A percentile compares a stretch with the other conserved stretches of the same genome.
Conservation (phyloP, 129 eudicot species). For the Pseudognaphalium luteoalbum region DNA sequence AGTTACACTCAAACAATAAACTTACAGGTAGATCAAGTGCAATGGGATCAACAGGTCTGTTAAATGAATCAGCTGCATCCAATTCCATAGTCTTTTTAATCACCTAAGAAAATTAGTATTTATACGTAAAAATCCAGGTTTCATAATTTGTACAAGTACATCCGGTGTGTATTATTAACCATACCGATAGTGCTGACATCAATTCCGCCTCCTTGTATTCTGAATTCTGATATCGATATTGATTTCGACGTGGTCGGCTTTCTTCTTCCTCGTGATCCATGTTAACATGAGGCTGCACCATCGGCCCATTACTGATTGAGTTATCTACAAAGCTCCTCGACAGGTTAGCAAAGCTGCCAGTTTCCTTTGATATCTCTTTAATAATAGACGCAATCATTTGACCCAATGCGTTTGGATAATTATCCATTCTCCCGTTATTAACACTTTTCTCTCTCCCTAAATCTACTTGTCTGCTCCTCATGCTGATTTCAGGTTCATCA, state of each 20-base stretch:
- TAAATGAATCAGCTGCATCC: constrained; percentile 84
- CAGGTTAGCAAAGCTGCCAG: constrained; percentile 53
- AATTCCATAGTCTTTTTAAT: constrained; percentile 69
- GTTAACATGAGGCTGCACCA: constrained; percentile 36
- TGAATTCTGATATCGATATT: constrained; percentile 34
- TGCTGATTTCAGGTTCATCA: constrained; percentile 24
- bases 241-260: constrained; percentile 32
- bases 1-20: constrained; percentile 37
- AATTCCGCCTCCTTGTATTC: constrained; percentile 59
- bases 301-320: constrained; percentile 38
- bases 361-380: constrained; percentile 41
- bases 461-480: constrained; percentile 10
- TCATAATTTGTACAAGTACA: constrained; percentile 4
- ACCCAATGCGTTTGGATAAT: constrained; percentile 49
- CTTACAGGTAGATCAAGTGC: constrained; percentile 77
- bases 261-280: constrained; percentile 38
- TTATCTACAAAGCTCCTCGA: constrained; percentile 51
- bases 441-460: not conserved
- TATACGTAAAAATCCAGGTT: not conserved
- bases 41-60: constrained; percentile 75
- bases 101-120: constrained; percentile 38
- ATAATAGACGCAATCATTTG: constrained; percentile 44
- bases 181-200: constrained; percentile 60
- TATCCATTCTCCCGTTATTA: constrained; percentile 8
- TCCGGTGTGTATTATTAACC: not conserved